Evolutionary conservation across 129 eudicot species (phyloP).

Genomic region (Lonicera japonica): DNA sequence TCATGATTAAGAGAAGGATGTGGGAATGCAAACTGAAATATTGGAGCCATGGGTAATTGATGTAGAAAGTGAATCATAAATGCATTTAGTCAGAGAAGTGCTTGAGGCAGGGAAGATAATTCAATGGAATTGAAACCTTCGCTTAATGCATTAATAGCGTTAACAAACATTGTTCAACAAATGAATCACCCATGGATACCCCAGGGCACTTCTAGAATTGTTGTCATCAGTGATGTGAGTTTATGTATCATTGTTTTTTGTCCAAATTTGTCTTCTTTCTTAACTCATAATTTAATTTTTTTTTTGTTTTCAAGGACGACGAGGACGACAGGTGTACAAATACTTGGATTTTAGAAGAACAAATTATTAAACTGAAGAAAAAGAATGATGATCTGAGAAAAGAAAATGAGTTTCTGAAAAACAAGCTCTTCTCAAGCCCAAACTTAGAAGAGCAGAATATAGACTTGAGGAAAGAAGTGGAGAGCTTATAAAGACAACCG

Average conservation of each 20-base stretch:
- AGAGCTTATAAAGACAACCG: conserved; percentile 5
- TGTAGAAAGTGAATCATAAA: conserved; percentile 4
- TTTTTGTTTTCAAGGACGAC: conserved; percentile 33
- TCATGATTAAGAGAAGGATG: conserved; percentile 19
- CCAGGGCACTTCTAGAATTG: conserved; percentile 2
- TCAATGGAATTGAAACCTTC: not conserved
- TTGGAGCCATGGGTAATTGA: conserved; percentile 25
- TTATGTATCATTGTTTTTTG: not conserved
- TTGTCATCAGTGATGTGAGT: conserved; percentile 29
- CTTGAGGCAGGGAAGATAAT: not conserved
- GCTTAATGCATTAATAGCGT: not conserved
- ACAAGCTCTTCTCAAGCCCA: conserved; percentile 1
- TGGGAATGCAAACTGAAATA: conserved; percentile 9
- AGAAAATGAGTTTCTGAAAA: conserved; percentile 10
- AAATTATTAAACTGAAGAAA: conserved; percentile 20
- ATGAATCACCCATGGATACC: not conserved
- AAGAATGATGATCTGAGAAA: conserved; percentile 10
- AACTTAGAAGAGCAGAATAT: conserved; percentile 10
- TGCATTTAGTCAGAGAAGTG: conserved; percentile 6
- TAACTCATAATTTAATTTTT: not conserved
- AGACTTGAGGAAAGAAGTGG: conserved; percentile 21
- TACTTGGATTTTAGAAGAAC: conserved; percentile 2
- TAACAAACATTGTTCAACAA: not conserved
- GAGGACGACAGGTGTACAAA: not conserved
- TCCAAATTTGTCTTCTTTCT: not conserved